These are phyloP conservation scores for Acanthochlamys bracteata DNA, from an alignment of 106 monocot genomes.

Conservation along the genomic window DNA sequence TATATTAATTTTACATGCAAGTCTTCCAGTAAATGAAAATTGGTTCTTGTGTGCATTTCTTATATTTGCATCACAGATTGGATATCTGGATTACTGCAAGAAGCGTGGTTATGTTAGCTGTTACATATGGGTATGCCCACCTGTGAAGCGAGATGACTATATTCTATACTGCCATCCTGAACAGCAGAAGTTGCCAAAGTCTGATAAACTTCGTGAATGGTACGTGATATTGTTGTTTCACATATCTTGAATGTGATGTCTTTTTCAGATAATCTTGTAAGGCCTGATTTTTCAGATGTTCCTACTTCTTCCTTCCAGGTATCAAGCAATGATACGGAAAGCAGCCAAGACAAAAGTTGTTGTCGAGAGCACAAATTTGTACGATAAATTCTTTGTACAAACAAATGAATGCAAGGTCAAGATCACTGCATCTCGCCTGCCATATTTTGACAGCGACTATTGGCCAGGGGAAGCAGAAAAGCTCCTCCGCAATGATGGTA, in stretches of 20 bases:
- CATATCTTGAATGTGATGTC: no score
- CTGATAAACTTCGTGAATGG: slow-evolving; percentile 73
- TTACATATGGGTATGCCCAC: slow-evolving; percentile 73
- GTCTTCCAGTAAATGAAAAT: no score
- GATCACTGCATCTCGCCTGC: slow-evolving; percentile 68
- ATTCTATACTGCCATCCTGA: slow-evolving; percentile 79
- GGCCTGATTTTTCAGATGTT: no score
- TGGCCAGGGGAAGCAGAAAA: slow-evolving; percentile 85
- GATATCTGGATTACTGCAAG: slow-evolving; percentile 59
- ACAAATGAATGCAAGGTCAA: slow-evolving; percentile 53
- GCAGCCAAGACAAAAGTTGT: slow-evolving; percentile 64
- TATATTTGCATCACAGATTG: not conserved
- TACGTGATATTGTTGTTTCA: slow-evolving; percentile 13
- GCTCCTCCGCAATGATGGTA: slow-evolving; percentile 40
- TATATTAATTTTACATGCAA: no score
- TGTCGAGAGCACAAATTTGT: slow-evolving; percentile 61
- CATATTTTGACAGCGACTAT: slow-evolving; percentile 89
- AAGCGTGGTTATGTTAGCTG: slow-evolving; percentile 60
- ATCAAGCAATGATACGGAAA: slow-evolving; percentile 54
- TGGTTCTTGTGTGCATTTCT: not conserved
- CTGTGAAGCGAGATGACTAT: slow-evolving; percentile 56
- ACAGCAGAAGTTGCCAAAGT: slow-evolving; percentile 60
- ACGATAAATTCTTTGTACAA: slow-evolving; percentile 61
- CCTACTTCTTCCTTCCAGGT: slow-evolving; percentile 29
- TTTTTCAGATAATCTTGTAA: no score